These are phyloP conservation scores for Trichophyton mentagrophytes DNA, from an alignment of 2,329 filamentous ascomycete species.

Conservation along the genomic window DNA sequence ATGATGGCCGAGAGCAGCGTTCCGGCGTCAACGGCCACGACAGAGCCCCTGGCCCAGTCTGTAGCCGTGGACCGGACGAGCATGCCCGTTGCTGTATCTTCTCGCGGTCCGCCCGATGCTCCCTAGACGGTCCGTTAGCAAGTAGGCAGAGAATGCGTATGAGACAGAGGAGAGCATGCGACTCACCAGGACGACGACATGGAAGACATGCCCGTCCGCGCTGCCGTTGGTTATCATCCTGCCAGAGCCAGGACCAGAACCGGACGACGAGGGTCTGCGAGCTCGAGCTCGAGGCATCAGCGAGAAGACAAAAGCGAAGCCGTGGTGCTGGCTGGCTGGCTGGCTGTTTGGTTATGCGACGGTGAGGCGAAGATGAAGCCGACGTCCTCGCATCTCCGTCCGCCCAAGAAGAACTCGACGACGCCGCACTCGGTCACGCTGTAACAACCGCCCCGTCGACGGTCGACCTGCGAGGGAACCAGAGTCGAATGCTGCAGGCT, in stretches of 20 bases:
- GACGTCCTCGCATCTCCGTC: neutral
- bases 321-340: neutral
- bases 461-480: too few species aligned
- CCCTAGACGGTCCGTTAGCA: slow-evolving; percentile 45
- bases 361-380: neutral
- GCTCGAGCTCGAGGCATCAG: neutral
- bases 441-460: too few species aligned
- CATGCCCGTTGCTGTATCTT: slow-evolving; percentile 81
- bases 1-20: slow-evolving; percentile 77
- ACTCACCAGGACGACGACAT: neutral
- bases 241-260: neutral
- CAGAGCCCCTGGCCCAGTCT: slow-evolving; percentile 67
- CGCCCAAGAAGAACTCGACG: neutral
- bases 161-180: neutral
- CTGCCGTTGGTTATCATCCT: neutral
- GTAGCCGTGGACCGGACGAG: slow-evolving; percentile 70
- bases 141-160: slow-evolving; percentile 8
- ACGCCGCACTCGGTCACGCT: too few species aligned
- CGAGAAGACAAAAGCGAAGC: neutral
- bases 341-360: neutral
- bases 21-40: slow-evolving; percentile 88
- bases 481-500: too few species aligned
- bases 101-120: slow-evolving; percentile 74
- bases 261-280: neutral
- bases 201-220: neutral